phyloP scores from a whole-genome alignment of 2,329 filamentous ascomycete genomes.

The Trichoderma aggressivum region DNA sequence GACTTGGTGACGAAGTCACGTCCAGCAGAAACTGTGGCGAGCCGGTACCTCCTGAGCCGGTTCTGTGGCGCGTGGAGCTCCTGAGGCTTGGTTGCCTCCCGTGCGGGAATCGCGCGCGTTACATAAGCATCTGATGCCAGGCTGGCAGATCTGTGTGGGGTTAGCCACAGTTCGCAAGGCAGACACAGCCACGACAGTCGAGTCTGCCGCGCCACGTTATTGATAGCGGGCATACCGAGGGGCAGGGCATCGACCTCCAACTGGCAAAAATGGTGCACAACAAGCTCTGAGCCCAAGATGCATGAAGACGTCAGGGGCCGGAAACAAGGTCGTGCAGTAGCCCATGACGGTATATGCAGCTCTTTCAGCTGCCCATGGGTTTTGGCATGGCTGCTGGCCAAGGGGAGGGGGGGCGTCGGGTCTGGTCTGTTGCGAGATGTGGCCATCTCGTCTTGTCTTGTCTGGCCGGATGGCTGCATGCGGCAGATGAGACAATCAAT shows the following conservation, averaged over 20 bases:
- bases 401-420: background rate
- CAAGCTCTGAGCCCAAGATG: slow-evolving; percentile 1
- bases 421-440: background rate
- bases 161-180: slow-evolving; percentile 17
- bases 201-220: slow-evolving; percentile 16
- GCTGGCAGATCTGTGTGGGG: slow-evolving; percentile 14
- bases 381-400: background rate
- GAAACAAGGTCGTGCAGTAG: slow-evolving; percentile 2
- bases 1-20: background rate
- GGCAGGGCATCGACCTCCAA: slow-evolving; percentile 4
- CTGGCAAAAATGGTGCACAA: background rate
- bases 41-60: background rate
- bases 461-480: slow-evolving; percentile 1
- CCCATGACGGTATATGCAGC: background rate
- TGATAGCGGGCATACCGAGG: slow-evolving; percentile 12
- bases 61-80: background rate
- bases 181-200: slow-evolving; percentile 11
- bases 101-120: background rate
- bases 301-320: slow-evolving; percentile 13
- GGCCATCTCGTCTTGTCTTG: background rate
- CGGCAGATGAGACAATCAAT: background rate
- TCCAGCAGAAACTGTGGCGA: background rate
- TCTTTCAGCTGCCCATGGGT: slow-evolving; percentile 16
- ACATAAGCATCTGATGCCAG: background rate
- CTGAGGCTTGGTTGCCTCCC: slow-evolving; percentile 14